Evolutionary conservation across 2,329 filamentous ascomycete genomes (phyloP), one percentile per base, ranked within the genome.

Genomic region (Colletotrichum scovillei): DNA sequence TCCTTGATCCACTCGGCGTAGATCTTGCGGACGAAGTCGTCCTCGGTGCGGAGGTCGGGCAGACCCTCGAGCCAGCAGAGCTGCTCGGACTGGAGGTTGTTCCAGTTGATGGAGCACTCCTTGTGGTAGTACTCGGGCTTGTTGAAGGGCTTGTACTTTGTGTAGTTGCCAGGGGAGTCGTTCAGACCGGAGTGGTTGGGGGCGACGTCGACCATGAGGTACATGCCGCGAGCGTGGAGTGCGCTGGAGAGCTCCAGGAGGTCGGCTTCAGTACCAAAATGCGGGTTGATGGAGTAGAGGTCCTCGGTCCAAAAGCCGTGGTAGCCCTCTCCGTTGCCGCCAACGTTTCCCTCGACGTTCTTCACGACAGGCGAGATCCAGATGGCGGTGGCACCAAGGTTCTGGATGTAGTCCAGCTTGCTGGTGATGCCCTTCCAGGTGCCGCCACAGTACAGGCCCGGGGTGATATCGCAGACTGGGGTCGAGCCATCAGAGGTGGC

Each of bases 11-110:
- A 94, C n/a, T 83, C 79, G 64, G 89, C 83, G 79, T 89, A 89
- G 2, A 88, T 81, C 16, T 79, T 78, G 28, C 86, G 84, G 14
- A 93, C 87, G 1, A 81, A 80, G 0, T 81, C 63, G 26, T 84
- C 82, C 55, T 88, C 85, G 0, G 92, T 93, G 66, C 88, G 82
- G 16, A 93, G 79, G 75, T 94, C 92, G 0, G 91, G 90, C 1
- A 94, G 87, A 1, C 86, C 84, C 22, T 89, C 86, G 22, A 84
- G 86, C 86, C 87, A 88, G 83, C 91, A 92, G 72, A 81, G 74
- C 76, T 87, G 83, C 72, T 85, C 78, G 76, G 83, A 82, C 59
- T 79, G 83, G 74, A 89, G 83, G 78, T 92, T 82, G 56, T 80
- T 79, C 81, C 90, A 92, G 79, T 92, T 79, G 72, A 86, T 86